phyloP scores from a whole-genome alignment of 139 green algal genomes.

The Spirogloea muscicola region DNA sequence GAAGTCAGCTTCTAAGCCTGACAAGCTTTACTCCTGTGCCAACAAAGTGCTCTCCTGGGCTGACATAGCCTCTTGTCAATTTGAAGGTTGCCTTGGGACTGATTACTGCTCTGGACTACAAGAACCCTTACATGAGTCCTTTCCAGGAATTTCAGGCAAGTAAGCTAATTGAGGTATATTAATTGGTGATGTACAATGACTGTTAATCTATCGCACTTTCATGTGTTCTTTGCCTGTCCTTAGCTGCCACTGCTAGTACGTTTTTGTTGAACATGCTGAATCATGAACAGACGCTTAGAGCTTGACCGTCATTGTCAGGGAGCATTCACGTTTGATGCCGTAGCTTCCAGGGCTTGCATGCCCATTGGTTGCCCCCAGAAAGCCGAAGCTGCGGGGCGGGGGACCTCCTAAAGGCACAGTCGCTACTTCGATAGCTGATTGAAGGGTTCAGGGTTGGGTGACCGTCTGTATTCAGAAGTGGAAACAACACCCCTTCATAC shows the following conservation, averaged over 20 bases:
- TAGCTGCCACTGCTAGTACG: background rate
- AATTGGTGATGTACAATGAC: background rate
- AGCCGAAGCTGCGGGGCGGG: background rate
- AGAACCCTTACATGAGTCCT: slow-evolving; percentile 72
- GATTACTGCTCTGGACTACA: slow-evolving; percentile 85
- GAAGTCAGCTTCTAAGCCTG: too few relatives aligned
- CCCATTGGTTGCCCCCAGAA: background rate
- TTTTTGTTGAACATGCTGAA: too few relatives aligned
- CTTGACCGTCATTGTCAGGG: background rate
- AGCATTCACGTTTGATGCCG: background rate
- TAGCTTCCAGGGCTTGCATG: background rate
- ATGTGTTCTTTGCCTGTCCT: too few relatives aligned
- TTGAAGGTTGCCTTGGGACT: slow-evolving; percentile 74
- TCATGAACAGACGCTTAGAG: background rate
- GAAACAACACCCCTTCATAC: slow-evolving; percentile 79
- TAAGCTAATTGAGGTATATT: background rate
- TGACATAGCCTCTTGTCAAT: background rate
- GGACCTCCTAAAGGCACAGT: too few relatives aligned
- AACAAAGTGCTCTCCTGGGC: too few relatives aligned
- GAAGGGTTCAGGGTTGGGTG: too few relatives aligned
- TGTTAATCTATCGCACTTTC: background rate
- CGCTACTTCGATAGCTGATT: too few relatives aligned
- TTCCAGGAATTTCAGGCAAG: slow-evolving; percentile 69
- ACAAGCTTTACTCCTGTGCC: too few relatives aligned
- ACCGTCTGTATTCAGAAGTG: slow-evolving; percentile 56